phyloP scores from a whole-genome alignment of 2,329 filamentous ascomycete genomes.

The Fusarium compactum region DNA sequence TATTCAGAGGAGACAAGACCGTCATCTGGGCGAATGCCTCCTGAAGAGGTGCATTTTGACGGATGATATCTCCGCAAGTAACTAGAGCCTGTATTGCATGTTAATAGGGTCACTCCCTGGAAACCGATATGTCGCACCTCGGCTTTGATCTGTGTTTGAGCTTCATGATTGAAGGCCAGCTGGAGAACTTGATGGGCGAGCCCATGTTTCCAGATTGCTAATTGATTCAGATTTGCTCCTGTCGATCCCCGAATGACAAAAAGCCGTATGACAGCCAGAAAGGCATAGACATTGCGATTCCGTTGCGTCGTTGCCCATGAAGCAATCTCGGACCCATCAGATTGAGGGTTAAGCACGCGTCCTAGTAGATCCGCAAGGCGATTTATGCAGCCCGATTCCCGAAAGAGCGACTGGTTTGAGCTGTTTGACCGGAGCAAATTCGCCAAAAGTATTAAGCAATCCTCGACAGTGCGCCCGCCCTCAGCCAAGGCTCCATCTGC shows the following conservation, averaged over 20 bases:
- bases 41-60: slow-evolving; percentile 82
- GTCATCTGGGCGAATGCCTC: slow-evolving; percentile 90
- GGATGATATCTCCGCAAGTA: slow-evolving; percentile 89
- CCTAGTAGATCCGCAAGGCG: slow-evolving; percentile 78
- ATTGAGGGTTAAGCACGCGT: slow-evolving; percentile 65
- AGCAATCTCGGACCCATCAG: slow-evolving; percentile 69
- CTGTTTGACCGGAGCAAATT: slow-evolving; percentile 89
- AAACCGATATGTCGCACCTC: slow-evolving; percentile 66
- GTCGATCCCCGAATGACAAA: slow-evolving; percentile 86
- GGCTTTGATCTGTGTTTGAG: slow-evolving; percentile 82
- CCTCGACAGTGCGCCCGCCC: slow-evolving; percentile 89
- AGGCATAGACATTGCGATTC: slow-evolving; percentile 91
- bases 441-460: slow-evolving; percentile 89
- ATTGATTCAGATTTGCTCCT: slow-evolving; percentile 85
- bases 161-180: slow-evolving; percentile 80
- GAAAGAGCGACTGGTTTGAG: slow-evolving; percentile 93
- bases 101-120: slow-evolving; percentile 22
- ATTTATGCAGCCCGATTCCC: slow-evolving; percentile 86
- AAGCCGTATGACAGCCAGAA: slow-evolving; percentile 86
- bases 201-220: slow-evolving; percentile 85
- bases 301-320: slow-evolving; percentile 81
- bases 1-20: slow-evolving; percentile 71
- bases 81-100: slow-evolving; percentile 72
- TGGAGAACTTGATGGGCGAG: slow-evolving; percentile 83
- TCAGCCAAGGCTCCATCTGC: slow-evolving; percentile 84